Base-by-base conservation (phyloP, 2,329 filamentous ascomycete genomes). In the Colletotrichum paranaense region DNA sequence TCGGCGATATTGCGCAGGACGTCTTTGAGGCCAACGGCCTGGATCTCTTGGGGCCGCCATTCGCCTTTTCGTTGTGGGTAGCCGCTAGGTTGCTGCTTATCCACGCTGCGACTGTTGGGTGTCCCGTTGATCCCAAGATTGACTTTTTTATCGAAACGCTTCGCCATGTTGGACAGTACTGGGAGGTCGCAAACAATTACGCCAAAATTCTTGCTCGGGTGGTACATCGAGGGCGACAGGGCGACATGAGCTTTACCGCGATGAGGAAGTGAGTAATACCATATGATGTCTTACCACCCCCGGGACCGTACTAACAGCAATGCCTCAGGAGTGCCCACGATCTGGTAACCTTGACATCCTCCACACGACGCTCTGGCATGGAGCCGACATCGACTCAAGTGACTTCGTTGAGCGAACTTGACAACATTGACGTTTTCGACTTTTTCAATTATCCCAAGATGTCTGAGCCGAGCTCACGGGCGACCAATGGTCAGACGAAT, bases 41-140 rank as follows among this genome's bases (percentile, higher is more conserved):
- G 16, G 83, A 86, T 53, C 80, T 85, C 0, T 79, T 86, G 0
- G 84, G 84, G 0, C 84, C 84, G 0, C 84, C 84, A 0, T 86
- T 86, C 74, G 84, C 84, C 0, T 85, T 86, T n/a, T 81, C 83
- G 0, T 79, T 86, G 0, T 86, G 84, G 84, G 82, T 85, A 1
- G 83, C 84, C 2, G 84, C 83, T 1, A 76, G 84, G 16, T 59
- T 86, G 5, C 75, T 86, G 11, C 69, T 86, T 11, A 83, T 86
- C 5, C 83, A 86, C 58, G 83, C 84, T 0, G 82, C 84, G 2
- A 81, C 82, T 0, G 79, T 81, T 1, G 82, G 83, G 3, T 79
- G 80, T 19, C 74, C 79, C 0, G 79, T 85, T 1, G 83, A 86
- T 28, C 77, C 81, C 0, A 81, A 82, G 64, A 83, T 86, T 55